Evolutionary conservation across 208 protist genomes (phyloP).

Genomic region (Porcisia deanei): DNA sequence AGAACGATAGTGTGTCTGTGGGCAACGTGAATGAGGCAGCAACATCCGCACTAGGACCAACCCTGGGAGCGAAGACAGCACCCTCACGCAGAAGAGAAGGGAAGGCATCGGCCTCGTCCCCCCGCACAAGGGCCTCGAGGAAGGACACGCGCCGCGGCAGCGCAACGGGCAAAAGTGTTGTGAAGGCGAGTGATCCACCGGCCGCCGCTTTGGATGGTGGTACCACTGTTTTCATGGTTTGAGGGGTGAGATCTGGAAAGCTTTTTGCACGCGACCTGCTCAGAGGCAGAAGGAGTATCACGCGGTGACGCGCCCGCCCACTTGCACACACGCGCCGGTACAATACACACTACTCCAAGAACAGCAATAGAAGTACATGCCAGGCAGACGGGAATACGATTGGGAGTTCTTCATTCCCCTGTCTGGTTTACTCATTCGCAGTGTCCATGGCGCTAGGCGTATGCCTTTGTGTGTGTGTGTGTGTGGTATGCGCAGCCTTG

Average conservation of each 20-base stretch:
- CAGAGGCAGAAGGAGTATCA: not conserved
- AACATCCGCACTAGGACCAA: not conserved
- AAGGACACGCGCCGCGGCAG: not conserved
- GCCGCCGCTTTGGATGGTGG: not conserved
- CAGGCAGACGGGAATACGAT: too few species aligned
- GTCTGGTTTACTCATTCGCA: not conserved
- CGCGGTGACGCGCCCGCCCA: not conserved
- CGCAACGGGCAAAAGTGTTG: not conserved
- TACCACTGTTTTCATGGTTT: not conserved
- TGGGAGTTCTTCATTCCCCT: not conserved
- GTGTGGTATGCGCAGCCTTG: not conserved
- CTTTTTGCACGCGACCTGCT: not conserved
- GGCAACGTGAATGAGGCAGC: not conserved
- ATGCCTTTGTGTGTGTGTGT: not conserved
- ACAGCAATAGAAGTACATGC: too few species aligned
- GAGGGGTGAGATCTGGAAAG: not conserved
- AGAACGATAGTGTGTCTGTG: not conserved
- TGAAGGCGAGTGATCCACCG: not conserved
- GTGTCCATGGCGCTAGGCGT: not conserved
- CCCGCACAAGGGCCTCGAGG: not conserved
- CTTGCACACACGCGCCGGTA: not conserved
- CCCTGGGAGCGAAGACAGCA: not conserved
- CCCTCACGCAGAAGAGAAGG: not conserved
- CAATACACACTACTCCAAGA: not conserved
- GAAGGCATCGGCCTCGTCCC: not conserved